These are phyloP conservation scores for Drechmeria coniospora DNA, from an alignment of 2,329 filamentous ascomycete species.

Conservation along the genomic window DNA sequence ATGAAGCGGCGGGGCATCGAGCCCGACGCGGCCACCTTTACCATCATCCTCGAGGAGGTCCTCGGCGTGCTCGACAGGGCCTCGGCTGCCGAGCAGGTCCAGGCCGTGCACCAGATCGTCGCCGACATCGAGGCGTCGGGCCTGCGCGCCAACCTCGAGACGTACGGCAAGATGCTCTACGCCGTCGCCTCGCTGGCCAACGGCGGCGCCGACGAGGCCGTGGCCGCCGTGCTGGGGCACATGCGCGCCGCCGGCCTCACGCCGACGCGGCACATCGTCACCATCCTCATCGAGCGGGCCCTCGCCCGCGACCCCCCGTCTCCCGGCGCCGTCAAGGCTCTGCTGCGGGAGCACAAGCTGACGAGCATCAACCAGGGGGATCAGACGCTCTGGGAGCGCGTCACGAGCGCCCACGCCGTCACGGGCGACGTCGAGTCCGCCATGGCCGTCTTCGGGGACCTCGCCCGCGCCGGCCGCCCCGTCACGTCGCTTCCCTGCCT, in stretches of 20 bases:
- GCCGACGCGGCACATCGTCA: slow-evolving; percentile 53
- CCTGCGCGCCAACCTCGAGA: slow-evolving; percentile 42
- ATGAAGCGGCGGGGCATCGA: slow-evolving; percentile 42
- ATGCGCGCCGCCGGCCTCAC: slow-evolving; percentile 39
- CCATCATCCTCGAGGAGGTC: slow-evolving; percentile 50
- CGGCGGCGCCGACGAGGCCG: slow-evolving; percentile 28
- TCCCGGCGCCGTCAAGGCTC: slow-evolving; percentile 38
- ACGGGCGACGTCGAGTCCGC: slow-evolving; percentile 34
- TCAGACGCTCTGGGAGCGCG: slow-evolving; percentile 52
- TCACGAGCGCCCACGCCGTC: slow-evolving; percentile 50
- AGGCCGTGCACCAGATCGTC: slow-evolving; percentile 38
- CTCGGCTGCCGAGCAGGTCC: slow-evolving; percentile 32
- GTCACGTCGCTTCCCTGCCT: slow-evolving; percentile 27
- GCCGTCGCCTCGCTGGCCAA: slow-evolving; percentile 19
- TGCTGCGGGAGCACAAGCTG: slow-evolving; percentile 43
- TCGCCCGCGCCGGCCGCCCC: slow-evolving; percentile 22
- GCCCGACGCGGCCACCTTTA: slow-evolving; percentile 56
- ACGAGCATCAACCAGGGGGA: slow-evolving; percentile 26
- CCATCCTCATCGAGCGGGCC: slow-evolving; percentile 54
- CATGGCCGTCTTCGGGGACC: slow-evolving; percentile 30
- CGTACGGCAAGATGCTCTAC: slow-evolving; percentile 58
- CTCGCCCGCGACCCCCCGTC: slow-evolving; percentile 44
- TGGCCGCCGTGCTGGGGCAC: slow-evolving; percentile 45
- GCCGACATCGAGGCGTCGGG: slow-evolving; percentile 39
- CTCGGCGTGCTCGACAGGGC: slow-evolving; percentile 24